Evolutionary conservation across 306 rosid genomes (phyloP).

Genomic region (Acmispon strigosus): DNA sequence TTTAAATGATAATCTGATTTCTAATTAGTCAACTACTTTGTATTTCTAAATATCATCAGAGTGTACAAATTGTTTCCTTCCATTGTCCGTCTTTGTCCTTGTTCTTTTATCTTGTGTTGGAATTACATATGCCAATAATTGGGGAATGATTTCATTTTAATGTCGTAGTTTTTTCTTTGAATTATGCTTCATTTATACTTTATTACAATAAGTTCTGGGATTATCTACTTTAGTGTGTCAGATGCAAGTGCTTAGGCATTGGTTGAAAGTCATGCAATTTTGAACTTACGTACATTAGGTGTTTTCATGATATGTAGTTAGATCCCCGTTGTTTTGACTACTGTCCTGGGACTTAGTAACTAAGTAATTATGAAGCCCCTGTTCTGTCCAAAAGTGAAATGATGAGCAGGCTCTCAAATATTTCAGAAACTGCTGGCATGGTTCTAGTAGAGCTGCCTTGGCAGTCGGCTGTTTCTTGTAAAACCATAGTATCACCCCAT

Average conservation of each 20-base stretch:
- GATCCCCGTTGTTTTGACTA: neutral
- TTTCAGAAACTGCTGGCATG: conserved; percentile 29
- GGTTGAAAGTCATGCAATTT: neutral
- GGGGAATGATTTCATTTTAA: neutral
- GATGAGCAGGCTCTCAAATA: conserved; percentile 24
- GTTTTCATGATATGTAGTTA: neutral
- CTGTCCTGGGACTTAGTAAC: neutral
- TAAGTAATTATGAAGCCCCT: neutral
- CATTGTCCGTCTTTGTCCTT: neutral
- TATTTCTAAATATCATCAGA: neutral
- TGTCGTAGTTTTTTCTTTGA: neutral
- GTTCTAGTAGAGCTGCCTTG: conserved; percentile 29
- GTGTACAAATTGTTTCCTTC: neutral
- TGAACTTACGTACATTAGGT: neutral
- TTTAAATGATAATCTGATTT: conserved; percentile 4
- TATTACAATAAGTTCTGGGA: neutral
- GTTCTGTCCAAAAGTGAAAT: neutral
- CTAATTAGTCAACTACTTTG: neutral
- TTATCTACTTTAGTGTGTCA: neutral
- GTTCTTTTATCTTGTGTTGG: neutral
- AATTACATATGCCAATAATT: conserved; percentile 16
- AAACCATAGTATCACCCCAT: conserved; percentile 50
- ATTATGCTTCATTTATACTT: neutral
- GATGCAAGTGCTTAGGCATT: neutral
- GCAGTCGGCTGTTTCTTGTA: conserved; percentile 33